These are phyloP conservation scores for Microdochium bolleyi DNA, from an alignment of 2,329 filamentous ascomycete genomes.

Conservation along the genomic window DNA sequence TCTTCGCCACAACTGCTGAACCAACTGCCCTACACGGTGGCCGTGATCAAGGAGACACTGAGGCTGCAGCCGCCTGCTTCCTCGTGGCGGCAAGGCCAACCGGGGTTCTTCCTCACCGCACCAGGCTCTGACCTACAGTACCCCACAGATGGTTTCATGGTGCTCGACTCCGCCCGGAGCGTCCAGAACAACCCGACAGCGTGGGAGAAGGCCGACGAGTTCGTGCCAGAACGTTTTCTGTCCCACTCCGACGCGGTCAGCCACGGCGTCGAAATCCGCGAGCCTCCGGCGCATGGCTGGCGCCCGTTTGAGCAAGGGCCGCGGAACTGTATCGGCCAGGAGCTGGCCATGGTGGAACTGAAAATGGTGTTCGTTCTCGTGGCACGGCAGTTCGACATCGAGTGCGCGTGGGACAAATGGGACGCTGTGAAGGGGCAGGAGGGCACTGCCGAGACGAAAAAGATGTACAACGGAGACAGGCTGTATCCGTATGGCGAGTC, in stretches of 20 bases:
- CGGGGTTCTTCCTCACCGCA: constrained; percentile 28
- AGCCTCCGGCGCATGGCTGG: constrained; percentile 30
- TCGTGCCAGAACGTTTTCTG: neutral
- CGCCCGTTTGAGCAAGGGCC: constrained; percentile 45
- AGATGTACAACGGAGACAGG: neutral
- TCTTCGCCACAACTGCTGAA: constrained; percentile 37
- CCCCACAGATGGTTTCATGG: constrained; percentile 26
- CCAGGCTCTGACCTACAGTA: constrained; percentile 31
- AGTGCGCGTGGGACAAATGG: constrained; percentile 20
- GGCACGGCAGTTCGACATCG: constrained; percentile 40
- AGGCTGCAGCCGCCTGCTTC: constrained; percentile 39
- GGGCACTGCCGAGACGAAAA: neutral
- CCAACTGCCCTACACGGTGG: constrained; percentile 40
- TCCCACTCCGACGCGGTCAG: neutral
- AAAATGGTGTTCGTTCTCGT: constrained; percentile 40
- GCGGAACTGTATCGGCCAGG: constrained; percentile 48
- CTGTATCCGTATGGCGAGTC: neutral
- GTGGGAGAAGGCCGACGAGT: constrained; percentile 10
- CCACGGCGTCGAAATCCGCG: constrained; percentile 1
- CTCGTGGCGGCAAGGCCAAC: constrained; percentile 26
- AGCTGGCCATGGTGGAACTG: constrained; percentile 44
- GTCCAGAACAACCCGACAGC: neutral
- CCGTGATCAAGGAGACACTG: constrained; percentile 44
- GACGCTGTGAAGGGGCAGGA: constrained; percentile 2
- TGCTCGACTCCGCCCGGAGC: constrained; percentile 3